Evolutionary conservation across 2,329 filamentous ascomycete species (phyloP), one percentile per base, ranked within the genome.

Genomic region (Pseudogymnoascus sp.): DNA sequence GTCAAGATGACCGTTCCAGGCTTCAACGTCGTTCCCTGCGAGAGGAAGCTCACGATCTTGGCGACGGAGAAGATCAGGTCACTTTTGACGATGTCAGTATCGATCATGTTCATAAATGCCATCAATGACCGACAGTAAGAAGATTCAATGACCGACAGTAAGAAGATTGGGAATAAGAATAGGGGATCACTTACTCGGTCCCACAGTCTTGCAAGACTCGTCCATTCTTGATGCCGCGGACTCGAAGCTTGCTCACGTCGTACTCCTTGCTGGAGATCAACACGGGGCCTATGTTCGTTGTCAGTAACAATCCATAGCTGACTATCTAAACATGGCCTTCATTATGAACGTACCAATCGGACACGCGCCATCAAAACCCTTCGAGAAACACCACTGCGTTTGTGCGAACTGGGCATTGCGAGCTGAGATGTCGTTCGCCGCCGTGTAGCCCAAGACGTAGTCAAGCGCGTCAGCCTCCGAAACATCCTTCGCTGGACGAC

Each of bases 401-500:
- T 79, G 77, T 5, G 76, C 74, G 65, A 77, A 77, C 69, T 85
- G 83, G 56, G 75, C 78, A 59, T 78, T 79, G 5, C 83, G 77
- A 9, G 78, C 79, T 5, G 79, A 81, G 0, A 85, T 77, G 69
- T 85, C 83, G 69, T 86, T 85, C 36, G 79, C 79, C 23, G 78
- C 78, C 0, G 82, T 84, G 67, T 84, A 85, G 25, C 82, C 83
- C 2, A 84, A 77, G 2, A 85, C 75, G 64, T 83, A 81, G 60
- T 78, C 75, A 21, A 80, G 67, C 12, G 80, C 81, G 23, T 82
- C 75, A 0, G 74, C 72, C 43, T 79, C 78, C 5, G 75, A 68
- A 11, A 82, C 78, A 62, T 83, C 77, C 68, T 80, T 81, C 40
- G 76, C 76, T 36, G 77, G 74, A 31, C 75, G 74, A 8, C 77